phyloP scores from a whole-genome alignment of 176 grass and related monocot genomes.

The Lolium rigidum region DNA sequence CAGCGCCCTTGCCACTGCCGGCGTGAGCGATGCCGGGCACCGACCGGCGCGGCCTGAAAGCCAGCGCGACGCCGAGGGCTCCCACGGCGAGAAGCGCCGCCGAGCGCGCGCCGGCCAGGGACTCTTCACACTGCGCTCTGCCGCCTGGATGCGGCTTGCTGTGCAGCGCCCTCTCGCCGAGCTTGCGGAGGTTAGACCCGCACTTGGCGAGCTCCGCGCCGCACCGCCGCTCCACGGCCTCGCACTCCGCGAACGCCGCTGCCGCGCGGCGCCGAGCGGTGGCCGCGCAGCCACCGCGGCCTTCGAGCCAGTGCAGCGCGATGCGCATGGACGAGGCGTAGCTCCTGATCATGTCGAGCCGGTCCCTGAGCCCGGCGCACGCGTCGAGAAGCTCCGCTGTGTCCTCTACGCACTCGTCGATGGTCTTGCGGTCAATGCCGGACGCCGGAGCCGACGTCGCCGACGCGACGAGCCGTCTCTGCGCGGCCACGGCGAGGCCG shows the following conservation, averaged over 20 bases:
- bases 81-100: constrained; percentile 56
- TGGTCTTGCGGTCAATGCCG: constrained; percentile 43
- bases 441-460: background rate
- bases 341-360: constrained; percentile 50
- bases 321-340: constrained; percentile 49
- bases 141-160: constrained; percentile 5
- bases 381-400: constrained; percentile 79
- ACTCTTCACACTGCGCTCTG: constrained; percentile 30
- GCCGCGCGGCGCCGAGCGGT: constrained; percentile 17
- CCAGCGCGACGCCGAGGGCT: constrained; percentile 52
- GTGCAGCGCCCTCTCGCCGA: constrained; percentile 60
- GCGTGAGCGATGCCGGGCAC: constrained; percentile 11
- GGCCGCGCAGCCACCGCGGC: background rate
- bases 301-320: constrained; percentile 69
- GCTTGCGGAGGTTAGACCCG: constrained; percentile 67
- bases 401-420: constrained; percentile 65
- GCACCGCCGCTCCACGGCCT: constrained; percentile 67
- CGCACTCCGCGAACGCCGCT: constrained; percentile 57
- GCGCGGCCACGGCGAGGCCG: constrained; percentile 50
- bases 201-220: constrained; percentile 75
- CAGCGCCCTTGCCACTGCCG: constrained; percentile 11
- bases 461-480: constrained; percentile 44
- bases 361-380: constrained; percentile 51
- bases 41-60: constrained; percentile 60
- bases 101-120: constrained; percentile 56